Conservation (phyloP, 768 basidiomycete species). For the Phylloporus sp. region DNA sequence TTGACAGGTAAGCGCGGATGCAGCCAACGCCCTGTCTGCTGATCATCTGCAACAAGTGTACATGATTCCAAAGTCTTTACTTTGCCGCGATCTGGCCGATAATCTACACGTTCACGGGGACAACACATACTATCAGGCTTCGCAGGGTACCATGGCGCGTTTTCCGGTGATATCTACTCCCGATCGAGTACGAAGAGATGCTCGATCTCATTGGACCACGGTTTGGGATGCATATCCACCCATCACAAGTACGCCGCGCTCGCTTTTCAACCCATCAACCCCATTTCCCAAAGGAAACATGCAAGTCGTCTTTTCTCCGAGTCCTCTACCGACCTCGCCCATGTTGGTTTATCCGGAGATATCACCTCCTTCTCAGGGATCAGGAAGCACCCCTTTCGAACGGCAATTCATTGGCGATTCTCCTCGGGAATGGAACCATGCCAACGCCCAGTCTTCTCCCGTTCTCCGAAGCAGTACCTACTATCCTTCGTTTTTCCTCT, state of each 20-base stretch:
- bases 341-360: conserved; percentile 20
- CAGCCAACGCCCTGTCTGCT: background rate
- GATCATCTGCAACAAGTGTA: conserved; percentile 1
- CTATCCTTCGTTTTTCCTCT: conserved; percentile 1
- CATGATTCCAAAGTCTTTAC: background rate
- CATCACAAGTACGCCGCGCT: conserved; percentile 5
- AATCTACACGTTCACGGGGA: conserved; percentile 6
- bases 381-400: conserved; percentile 27
- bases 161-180: conserved; percentile 13
- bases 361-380: conserved; percentile 27
- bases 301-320: conserved; percentile 25
- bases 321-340: conserved; percentile 22
- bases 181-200: conserved; percentile 1
- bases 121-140: conserved; percentile 5
- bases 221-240: background rate
- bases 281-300: conserved; percentile 8
- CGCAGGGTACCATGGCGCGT: conserved; percentile 1
- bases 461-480: conserved; percentile 10
- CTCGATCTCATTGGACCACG: background rate
- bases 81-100: conserved; percentile 9
- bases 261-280: conserved; percentile 10
- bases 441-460: conserved; percentile 21
- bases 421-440: conserved; percentile 16
- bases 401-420: conserved; percentile 24
- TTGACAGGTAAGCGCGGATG: conserved; percentile 14